Evolutionary conservation across 2,329 filamentous ascomycete genomes (phyloP).

Genomic region (Talaromyces pinophilus): DNA sequence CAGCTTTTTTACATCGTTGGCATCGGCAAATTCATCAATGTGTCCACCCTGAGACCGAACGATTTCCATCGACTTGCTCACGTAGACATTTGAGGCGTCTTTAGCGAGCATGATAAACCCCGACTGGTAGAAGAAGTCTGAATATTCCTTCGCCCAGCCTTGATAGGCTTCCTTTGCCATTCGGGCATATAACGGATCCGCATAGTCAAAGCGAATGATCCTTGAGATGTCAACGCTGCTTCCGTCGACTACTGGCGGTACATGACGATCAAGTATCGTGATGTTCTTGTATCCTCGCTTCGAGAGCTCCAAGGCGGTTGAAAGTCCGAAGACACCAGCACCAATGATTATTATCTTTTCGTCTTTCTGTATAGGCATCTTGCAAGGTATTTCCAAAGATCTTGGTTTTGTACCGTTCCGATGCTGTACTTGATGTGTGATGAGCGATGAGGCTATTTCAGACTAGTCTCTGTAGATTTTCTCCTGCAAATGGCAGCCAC

Average conservation of each 20-base stretch:
- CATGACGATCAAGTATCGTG: constrained; percentile 57
- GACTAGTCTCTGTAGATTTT: too few species aligned
- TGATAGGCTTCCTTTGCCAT: constrained; percentile 69
- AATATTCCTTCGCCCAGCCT: constrained; percentile 59
- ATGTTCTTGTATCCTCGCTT: constrained; percentile 56
- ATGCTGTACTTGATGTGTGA: too few species aligned
- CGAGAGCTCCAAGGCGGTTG: constrained; percentile 67
- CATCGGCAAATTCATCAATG: constrained; percentile 45
- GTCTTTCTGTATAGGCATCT: neutral
- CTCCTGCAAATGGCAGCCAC: too few species aligned
- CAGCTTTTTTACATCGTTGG: constrained; percentile 23
- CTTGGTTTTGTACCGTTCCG: neutral
- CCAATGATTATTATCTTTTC: constrained; percentile 67
- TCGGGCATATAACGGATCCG: constrained; percentile 69
- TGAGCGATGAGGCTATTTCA: too few species aligned
- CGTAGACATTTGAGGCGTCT: constrained; percentile 30
- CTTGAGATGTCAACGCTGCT: constrained; percentile 59
- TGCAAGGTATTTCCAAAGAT: neutral
- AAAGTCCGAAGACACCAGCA: constrained; percentile 65
- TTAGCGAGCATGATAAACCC: constrained; percentile 36
- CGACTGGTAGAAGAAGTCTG: constrained; percentile 30
- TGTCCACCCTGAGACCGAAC: constrained; percentile 41
- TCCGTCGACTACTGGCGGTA: constrained; percentile 56
- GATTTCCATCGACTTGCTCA: constrained; percentile 35
- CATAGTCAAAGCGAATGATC: constrained; percentile 71